Conservation (phyloP, 305 asterid genomes). For the Solanum hybrid region DNA sequence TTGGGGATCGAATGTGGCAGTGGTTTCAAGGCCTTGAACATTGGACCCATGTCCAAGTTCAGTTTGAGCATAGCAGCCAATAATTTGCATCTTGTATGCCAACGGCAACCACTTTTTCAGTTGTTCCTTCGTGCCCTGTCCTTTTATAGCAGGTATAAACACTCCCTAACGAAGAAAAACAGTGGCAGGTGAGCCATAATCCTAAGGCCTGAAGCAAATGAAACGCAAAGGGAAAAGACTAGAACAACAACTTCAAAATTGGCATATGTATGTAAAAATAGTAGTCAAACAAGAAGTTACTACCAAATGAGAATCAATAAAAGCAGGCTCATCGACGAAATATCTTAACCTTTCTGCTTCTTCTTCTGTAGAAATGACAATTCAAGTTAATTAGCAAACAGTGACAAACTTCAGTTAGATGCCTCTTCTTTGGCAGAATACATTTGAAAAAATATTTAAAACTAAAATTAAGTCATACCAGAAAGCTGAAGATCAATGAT, state of each 20-base stretch:
- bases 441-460: not conserved
- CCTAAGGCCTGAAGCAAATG: not conserved
- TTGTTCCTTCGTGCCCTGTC: slow-evolving; percentile 92
- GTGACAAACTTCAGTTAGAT: not conserved
- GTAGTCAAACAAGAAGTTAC: slow-evolving; percentile 11
- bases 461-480: slow-evolving; percentile 26
- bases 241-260: not conserved
- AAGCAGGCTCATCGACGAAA: slow-evolving; percentile 85
- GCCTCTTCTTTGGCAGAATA: not conserved
- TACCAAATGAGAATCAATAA: slow-evolving; percentile 95
- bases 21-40: slow-evolving; percentile 98
- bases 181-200: not conserved
- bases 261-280: not conserved
- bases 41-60: slow-evolving; percentile 99
- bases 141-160: slow-evolving; percentile 88
- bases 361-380: slow-evolving; percentile 49
- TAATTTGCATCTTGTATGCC: slow-evolving; percentile 94
- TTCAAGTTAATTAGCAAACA: not conserved
- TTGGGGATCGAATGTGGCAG: slow-evolving; percentile 81
- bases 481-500: slow-evolving; percentile 64
- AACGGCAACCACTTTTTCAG: slow-evolving; percentile 79
- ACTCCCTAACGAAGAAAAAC: slow-evolving; percentile 52
- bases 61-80: slow-evolving; percentile 99
- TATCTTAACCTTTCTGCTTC: slow-evolving; percentile 69
- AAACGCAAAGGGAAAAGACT: not conserved